Evolutionary conservation across 257 asterid genomes (phyloP).

Genomic region (Solanum arcanum): DNA sequence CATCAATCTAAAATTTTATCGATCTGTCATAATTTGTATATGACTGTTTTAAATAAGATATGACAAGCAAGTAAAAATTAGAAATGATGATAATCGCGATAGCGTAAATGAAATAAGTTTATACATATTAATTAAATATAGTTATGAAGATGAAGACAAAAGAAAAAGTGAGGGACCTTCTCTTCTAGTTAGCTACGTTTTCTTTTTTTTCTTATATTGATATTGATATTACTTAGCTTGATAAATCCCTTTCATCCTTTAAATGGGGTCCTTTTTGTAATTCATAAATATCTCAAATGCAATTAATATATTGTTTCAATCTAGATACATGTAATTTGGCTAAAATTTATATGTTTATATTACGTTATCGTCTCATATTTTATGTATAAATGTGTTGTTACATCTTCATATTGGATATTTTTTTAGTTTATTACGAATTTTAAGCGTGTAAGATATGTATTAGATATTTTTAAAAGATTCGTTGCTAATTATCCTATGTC

Average conservation of each 20-base stretch:
- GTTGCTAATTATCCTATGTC: too few relatives aligned
- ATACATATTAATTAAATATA: neutral
- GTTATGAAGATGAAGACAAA: neutral
- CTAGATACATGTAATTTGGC: neutral
- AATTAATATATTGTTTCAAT: neutral
- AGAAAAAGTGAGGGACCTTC: neutral
- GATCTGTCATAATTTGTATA: too few relatives aligned
- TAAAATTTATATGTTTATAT: neutral
- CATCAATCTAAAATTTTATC: too few relatives aligned
- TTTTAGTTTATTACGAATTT: neutral
- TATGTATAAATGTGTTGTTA: neutral
- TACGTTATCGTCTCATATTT: neutral
- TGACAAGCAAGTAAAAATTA: neutral
- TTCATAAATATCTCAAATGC: neutral
- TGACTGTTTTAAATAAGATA: neutral
- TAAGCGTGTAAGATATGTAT: neutral
- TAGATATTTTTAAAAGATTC: too few relatives aligned
- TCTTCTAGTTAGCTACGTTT: neutral
- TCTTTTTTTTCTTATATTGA: neutral
- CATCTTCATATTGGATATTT: neutral
- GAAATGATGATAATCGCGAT: neutral
- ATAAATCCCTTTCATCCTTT: neutral
- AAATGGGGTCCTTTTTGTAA: neutral
- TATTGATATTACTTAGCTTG: neutral
- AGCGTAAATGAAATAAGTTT: neutral